Evolutionary conservation across 2,329 filamentous ascomycete genomes (phyloP), one percentile per base, ranked within the genome.

Genomic region (Coniochaeta hoffmannii): DNA sequence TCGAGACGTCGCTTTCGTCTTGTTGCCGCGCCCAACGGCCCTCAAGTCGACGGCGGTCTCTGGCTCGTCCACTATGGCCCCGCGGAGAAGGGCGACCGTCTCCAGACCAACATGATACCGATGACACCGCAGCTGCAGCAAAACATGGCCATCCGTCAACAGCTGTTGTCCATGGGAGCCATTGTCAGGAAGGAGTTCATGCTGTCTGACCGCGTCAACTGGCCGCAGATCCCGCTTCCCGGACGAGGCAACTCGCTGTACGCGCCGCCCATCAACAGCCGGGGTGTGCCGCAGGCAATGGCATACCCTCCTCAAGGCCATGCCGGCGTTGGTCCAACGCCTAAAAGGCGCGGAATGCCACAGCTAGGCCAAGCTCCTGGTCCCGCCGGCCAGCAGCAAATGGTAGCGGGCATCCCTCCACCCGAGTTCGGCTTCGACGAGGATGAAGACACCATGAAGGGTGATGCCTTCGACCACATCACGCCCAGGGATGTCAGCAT

Each of bases 151-250:
- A 81, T 84, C 55, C 77, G 83, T 64, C 78, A 72, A 69, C 88
- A 76, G 69, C 89, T 76, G 72, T 85, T 88, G 71, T 80, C 78
- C 55, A 88, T 89, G 61, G 93, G 91, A 7, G 88, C 92, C 64
- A 85, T 96, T 46, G 82, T 87, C 56, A 87, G 90, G 63, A 96
- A 96, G 67, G 91, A 97, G 65, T 97, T 97, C 67, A 95, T 97
- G 86, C 79, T 97, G 19, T 85, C 89, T 52, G 94, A 97, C 71
- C 85, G 90, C 38, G 81, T 85, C 61, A 95, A 90, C 72, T 97
- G 93, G 92, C 93, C 94, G 3, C 85, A 86, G 24, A 87, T 97
- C 57, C 83, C 83, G 46, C 83, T 89, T 59, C 88, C 88, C 55
- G 72, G 71, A 62, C 71, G 77, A 55, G 62, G 74, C 61, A 71